Conservation (phyloP, 352 stramenopile species). For the Phytophthora megakarya region DNA sequence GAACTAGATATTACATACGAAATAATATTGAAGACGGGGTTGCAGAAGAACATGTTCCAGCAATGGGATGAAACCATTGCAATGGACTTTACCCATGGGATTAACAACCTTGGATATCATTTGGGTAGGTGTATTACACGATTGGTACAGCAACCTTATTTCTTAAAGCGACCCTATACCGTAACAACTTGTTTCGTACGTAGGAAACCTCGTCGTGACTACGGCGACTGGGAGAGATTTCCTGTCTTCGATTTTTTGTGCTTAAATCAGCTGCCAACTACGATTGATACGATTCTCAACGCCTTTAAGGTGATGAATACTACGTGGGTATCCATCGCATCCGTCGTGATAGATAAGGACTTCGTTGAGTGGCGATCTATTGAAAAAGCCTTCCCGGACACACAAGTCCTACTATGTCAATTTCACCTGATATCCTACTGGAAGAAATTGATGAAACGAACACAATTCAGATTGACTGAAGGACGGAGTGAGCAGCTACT, state of each 20-base stretch:
- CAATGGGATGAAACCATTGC: not conserved
- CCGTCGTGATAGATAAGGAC: constrained; percentile 12
- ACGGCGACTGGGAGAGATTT: constrained; percentile 20
- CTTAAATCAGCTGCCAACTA: constrained; percentile 14
- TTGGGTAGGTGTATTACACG: not conserved
- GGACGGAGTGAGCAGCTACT: not conserved
- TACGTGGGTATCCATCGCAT: constrained; percentile 1
- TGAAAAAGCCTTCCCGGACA: constrained; percentile 2
- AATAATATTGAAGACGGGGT: too few relatives aligned
- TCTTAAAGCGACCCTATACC: not conserved
- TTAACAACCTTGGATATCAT: constrained; percentile 6
- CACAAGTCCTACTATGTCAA: constrained; percentile 4
- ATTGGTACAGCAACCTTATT: not conserved
- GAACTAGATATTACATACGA: too few relatives aligned
- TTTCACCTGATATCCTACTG: constrained; percentile 14
- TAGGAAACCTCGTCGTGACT: constrained; percentile 16
- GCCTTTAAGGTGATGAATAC: constrained; percentile 32
- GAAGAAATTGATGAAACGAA: not conserved
- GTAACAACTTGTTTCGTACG: not conserved
- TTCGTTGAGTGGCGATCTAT: constrained; percentile 6
- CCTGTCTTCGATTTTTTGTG: constrained; percentile 30
- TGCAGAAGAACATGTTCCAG: too few relatives aligned
- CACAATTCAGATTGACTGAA: constrained; percentile 1
- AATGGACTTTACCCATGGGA: not conserved
- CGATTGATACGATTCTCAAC: constrained; percentile 16